These are phyloP conservation scores for Chlorella sp. DNA, from an alignment of 139 green algal species.

Conservation along the genomic window DNA sequence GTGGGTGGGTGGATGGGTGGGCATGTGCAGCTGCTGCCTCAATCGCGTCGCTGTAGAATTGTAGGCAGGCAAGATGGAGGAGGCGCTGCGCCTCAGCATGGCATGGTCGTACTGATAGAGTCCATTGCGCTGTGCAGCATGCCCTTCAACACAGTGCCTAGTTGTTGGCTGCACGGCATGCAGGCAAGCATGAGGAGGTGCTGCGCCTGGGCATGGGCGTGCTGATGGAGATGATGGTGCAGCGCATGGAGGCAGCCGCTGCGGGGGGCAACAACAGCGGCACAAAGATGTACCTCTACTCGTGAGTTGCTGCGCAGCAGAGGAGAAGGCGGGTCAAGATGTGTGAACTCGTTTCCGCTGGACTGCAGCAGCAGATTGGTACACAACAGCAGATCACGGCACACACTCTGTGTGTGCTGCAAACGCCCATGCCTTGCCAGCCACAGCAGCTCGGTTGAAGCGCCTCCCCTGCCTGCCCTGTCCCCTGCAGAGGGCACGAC, in stretches of 20 bases:
- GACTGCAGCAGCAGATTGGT: too few relatives aligned
- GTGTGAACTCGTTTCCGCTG: too few relatives aligned
- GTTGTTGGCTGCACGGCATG: not conserved
- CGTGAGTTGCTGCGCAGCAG: too few relatives aligned
- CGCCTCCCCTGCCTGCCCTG: not conserved
- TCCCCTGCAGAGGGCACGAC: conserved; percentile 69
- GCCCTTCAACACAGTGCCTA: too few relatives aligned
- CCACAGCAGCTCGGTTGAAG: too few relatives aligned
- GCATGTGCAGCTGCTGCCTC: conserved; percentile 19
- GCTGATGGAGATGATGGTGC: conserved; percentile 65
- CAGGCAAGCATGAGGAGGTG: conserved; percentile 51
- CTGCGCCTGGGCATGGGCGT: conserved; percentile 72
- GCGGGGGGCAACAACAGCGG: not conserved
- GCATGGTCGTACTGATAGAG: conserved; percentile 69
- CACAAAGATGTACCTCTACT: conserved; percentile 67
- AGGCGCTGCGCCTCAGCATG: conserved; percentile 69
- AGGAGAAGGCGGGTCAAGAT: too few relatives aligned
- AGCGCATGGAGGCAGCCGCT: conserved; percentile 63
- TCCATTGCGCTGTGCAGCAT: conserved; percentile 52
- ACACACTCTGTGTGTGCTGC: too few relatives aligned
- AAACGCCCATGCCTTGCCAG: too few relatives aligned
- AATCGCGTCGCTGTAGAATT: too few relatives aligned
- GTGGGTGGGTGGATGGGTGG: conserved; percentile 68
- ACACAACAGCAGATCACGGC: too few relatives aligned
- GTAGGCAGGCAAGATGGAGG: conserved; percentile 42